Base-by-base conservation (phyloP, 2,329 filamentous ascomycete genomes). In the Podosphaera leucotricha region DNA sequence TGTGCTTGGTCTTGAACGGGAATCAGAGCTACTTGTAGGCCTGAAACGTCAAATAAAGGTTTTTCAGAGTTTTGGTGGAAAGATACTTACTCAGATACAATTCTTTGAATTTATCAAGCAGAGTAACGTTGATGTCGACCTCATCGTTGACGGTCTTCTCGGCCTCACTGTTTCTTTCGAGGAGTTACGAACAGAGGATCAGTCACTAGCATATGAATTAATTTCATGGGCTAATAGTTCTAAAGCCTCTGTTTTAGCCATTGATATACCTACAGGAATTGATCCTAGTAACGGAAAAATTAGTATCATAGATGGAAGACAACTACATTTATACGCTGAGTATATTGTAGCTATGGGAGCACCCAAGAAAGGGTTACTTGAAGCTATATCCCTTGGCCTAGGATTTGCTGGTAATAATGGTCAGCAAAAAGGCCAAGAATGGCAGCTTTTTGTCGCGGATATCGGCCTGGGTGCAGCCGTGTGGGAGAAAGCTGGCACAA, bases 171-270 rank as follows among this genome's bases (percentile, higher is more conserved):
- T 85, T 46, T 78, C 82, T 2, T 94, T 94, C 55, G 85, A 94
- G 52, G 84, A 92, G 53, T 67, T 95, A 22, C 73, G 83, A 30
- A 80, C 77, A 2, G 78, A 80, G 15, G 81, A 92, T 51, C 83
- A 92, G 57, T 76, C 78, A 2, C 80, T 79, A 0, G 82, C 84
- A 0, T 86, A 92, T 55, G 80, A 92, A 56, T 72, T 94, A 55
- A 90, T 94, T 55, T 80, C 85, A 49, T 95, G 86, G 85, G 80
- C 84, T 2, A 95, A 94, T 57, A 78, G 85, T 50, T 82, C 78
- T 57, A 81, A 85, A 50, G 77, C 84, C 0, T 76, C 78, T 46
- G 78, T 90, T 2, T 64, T 98, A 18, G 81, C 85, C 0, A 73
- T 98, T n/a, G 87, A 93, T 57, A 75, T 92, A 5, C 90, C 90